Conservation (phyloP, 179 eudicot genomes). For the Amaranthus tricolor region DNA sequence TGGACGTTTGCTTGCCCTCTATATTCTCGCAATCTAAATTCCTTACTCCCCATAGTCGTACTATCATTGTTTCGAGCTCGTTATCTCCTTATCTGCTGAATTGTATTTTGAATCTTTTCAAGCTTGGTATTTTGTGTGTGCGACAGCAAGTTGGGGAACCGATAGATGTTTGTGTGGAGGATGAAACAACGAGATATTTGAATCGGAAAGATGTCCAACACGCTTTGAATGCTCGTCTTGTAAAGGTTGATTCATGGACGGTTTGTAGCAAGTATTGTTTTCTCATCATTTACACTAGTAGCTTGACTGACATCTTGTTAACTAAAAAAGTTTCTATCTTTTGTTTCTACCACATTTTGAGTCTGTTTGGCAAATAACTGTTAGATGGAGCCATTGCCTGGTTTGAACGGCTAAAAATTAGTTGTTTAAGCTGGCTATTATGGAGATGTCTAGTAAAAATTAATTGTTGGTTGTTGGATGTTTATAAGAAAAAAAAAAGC, state of each 20-base stretch:
- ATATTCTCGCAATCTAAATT: conserved; percentile 78
- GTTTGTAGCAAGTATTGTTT: conserved; percentile 71
- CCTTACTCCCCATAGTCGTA: conserved; percentile 50
- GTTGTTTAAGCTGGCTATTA: no score
- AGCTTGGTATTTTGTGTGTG: neutral
- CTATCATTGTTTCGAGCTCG: neutral
- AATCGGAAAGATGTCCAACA: conserved; percentile 73
- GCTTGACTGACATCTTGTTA: no score
- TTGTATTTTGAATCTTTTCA: neutral
- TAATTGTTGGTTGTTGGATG: no score
- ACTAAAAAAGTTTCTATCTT: neutral
- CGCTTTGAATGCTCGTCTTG: conserved; percentile 82
- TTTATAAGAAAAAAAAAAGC: no score
- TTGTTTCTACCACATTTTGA: no score
- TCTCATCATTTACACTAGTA: neutral
- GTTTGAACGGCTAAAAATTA: no score
- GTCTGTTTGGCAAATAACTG: no score
- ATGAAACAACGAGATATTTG: conserved; percentile 70
- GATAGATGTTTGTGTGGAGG: conserved; percentile 90
- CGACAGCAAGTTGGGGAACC: conserved; percentile 61
- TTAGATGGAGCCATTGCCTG: no score
- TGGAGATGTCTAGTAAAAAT: no score
- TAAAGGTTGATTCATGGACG: conserved; percentile 65
- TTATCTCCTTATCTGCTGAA: neutral
- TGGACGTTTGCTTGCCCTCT: conserved; percentile 81